phyloP scores from a whole-genome alignment of 169 alveolate genomes.

The Plasmodium chabaudi region DNA sequence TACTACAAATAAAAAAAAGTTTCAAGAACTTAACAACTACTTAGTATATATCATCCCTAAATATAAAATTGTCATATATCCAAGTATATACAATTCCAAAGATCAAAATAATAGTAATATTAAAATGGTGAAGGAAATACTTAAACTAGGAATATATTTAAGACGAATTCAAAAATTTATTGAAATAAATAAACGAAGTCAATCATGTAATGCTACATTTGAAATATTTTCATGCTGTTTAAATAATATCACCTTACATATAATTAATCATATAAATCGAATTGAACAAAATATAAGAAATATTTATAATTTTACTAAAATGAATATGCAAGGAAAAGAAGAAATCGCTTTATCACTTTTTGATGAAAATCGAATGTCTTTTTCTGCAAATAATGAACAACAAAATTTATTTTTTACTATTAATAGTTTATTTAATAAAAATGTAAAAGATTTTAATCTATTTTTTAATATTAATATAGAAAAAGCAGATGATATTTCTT shows the following conservation, averaged over 20 bases:
- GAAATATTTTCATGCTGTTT: constrained; percentile 71
- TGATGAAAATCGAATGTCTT: constrained; percentile 47
- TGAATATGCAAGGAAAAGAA: constrained; percentile 27
- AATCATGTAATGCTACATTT: constrained; percentile 54
- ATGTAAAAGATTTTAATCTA: constrained; percentile 51
- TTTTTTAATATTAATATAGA: constrained; percentile 70
- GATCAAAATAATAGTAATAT: constrained; percentile 47
- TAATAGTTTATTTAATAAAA: constrained; percentile 70
- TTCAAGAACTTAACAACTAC: constrained; percentile 14
- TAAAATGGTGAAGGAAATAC: constrained; percentile 50
- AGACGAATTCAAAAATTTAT: constrained; percentile 54
- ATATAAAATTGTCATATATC: constrained; percentile 48
- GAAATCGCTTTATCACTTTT: constrained; percentile 45
- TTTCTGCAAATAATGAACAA: constrained; percentile 62
- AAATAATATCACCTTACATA: constrained; percentile 49
- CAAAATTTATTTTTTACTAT: constrained; percentile 60
- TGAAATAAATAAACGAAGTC: constrained; percentile 67
- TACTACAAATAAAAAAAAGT: neutral
- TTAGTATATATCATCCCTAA: constrained; percentile 39
- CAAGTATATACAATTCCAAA: constrained; percentile 4
- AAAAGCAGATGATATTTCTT: constrained; percentile 61
- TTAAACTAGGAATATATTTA: constrained; percentile 52
- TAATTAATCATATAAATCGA: constrained; percentile 47
- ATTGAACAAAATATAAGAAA: constrained; percentile 68
- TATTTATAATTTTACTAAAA: constrained; percentile 63